Evolutionary conservation across 2,329 filamentous ascomycete species (phyloP), one percentile per base, ranked within the genome.

Genomic region (Apiospora kogelbergensis): DNA sequence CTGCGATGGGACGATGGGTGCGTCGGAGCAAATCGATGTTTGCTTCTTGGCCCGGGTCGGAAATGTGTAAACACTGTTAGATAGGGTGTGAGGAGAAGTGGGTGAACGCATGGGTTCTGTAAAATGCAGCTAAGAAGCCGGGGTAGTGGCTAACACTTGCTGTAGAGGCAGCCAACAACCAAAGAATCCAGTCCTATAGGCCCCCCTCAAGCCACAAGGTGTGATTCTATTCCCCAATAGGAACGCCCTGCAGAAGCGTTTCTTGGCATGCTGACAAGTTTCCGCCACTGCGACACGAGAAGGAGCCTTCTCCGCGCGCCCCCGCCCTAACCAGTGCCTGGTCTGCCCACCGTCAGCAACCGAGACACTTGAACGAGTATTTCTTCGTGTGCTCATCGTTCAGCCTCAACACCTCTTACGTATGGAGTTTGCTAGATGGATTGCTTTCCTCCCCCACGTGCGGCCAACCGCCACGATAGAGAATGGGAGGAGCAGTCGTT

Each of bases 241-340:
- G 53, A 60, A 60, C 53, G 53, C 53, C 53, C 53, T 60, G 53
- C 53, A 60, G 53, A 60, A 60, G 53, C 53, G 30, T 60, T 60
- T 60, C 53, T 60, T 60, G 53, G 53, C 53, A 37, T 60, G 3
- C 53, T 60, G 48, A 15, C 26, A 6, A 33, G 1, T 57, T 57
- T 33, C 26, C 26, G 53, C 30, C 30, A 37, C 30, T 60, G 53
- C 33, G 26, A 60, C 53, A 60, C 53, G 30, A 33, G 30, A 60
- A 37, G 53, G 53, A 60, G 30, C 11, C 30, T 60, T 37, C 48
- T 57, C 48, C 48, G 48, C 48, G 48, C n/a, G 26, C 48, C 48
- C 46, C 11, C 46, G 10, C 22, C 33, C 33, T 33, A 33, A 7
- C 33, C 33, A 33, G 33, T 33, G 33, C 33, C 33, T 7, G 7